Conservation (phyloP, 129 eudicot genomes). For the Oenanthe sinensis region DNA sequence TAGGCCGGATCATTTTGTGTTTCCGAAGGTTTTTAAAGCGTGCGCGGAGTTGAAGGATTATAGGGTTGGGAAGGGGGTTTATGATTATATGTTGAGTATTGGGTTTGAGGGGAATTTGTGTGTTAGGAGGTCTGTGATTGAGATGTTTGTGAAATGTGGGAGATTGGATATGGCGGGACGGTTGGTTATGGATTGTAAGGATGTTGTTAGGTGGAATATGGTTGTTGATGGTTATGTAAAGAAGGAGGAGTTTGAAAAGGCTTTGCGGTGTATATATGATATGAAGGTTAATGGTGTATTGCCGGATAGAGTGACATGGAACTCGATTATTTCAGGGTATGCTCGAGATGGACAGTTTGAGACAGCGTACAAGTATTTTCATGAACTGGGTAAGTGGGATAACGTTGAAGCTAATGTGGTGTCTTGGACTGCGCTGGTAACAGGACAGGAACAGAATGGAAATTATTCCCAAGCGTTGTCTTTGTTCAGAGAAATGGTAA, state of each 20-base stretch:
- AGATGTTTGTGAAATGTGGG: slow-evolving; percentile 44
- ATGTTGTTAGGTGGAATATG: slow-evolving; percentile 45
- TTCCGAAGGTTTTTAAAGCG: slow-evolving; percentile 39
- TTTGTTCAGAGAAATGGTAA: slow-evolving; percentile 32
- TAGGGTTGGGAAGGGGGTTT: slow-evolving; percentile 30
- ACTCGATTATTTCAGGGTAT: slow-evolving; percentile 34
- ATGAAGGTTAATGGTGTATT: slow-evolving; percentile 28
- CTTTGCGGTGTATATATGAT: slow-evolving; percentile 28
- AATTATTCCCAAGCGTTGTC: slow-evolving; percentile 19
- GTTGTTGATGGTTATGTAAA: slow-evolving; percentile 32
- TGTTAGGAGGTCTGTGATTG: slow-evolving; percentile 32
- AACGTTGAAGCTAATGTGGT: slow-evolving; percentile 35
- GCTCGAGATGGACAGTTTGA: slow-evolving; percentile 36
- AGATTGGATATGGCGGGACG: slow-evolving; percentile 33
- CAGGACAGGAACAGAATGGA: slow-evolving; percentile 33
- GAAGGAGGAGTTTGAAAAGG: slow-evolving; percentile 32
- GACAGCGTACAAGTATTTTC: slow-evolving; percentile 29
- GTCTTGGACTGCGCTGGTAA: slow-evolving; percentile 44
- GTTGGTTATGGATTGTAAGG: slow-evolving; percentile 29
- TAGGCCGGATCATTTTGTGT: slow-evolving; percentile 41
- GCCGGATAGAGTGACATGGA: slow-evolving; percentile 38
- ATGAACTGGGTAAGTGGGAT: slow-evolving; percentile 21
- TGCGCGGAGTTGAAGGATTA: slow-evolving; percentile 39
- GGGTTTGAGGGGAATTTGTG: slow-evolving; percentile 40
- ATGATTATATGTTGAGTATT: slow-evolving; percentile 39